Base-by-base conservation (phyloP, 1,284 basidiomycete genomes). In the Pterulicium gracile region DNA sequence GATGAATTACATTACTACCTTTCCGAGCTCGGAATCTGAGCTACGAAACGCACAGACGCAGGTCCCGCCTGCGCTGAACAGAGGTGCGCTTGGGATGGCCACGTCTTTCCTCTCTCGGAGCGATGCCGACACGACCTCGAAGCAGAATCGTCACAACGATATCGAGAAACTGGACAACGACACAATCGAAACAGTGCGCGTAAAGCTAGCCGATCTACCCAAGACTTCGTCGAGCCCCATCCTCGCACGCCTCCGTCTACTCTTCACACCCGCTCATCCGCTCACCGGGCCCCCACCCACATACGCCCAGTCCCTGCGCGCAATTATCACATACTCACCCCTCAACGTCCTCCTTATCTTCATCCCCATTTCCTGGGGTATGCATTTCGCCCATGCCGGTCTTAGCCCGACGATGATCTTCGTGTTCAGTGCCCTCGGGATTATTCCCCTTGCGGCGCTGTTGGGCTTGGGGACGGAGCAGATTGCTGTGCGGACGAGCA, bases 401-500 rank as follows among this genome's bases (percentile, higher is more conserved):
- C n/a, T n/a, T n/a, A 68, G 61, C 49, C 59, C 72, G 14, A 72
- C 74, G 7, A 58, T 74, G 45, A 62, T 72, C 45, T 81, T 80
- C 58, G 59, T 77, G 40, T 69, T 73, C 49, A 69, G 70, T 2
- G 61, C 70, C 42, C 59, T 72, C 39, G 68, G 62, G n/a, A 68
- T 73, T 49, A 58, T 73, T 42, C 71, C 70, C 3, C 60, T 73
- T 21, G 80, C 80, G 3, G 75, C 75, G 13, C 60, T 83, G 17
- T 68, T 83, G 12, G 80, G 79, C 1, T 73, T 80, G 49, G 78
- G 75, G 10, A 83, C 80, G 0, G 81, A 83, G 57, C 76, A 81
- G 56, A 70, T 81, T 22, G 75, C 79, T 0, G 54, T 81, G 22
- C 69, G 65, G 48, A 71, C 70, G 21, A 70, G 74, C 43, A 73